These are phyloP conservation scores for Metschnikowia picachoensis DNA, from an alignment of 805 yeast genomes.

Conservation along the genomic window DNA sequence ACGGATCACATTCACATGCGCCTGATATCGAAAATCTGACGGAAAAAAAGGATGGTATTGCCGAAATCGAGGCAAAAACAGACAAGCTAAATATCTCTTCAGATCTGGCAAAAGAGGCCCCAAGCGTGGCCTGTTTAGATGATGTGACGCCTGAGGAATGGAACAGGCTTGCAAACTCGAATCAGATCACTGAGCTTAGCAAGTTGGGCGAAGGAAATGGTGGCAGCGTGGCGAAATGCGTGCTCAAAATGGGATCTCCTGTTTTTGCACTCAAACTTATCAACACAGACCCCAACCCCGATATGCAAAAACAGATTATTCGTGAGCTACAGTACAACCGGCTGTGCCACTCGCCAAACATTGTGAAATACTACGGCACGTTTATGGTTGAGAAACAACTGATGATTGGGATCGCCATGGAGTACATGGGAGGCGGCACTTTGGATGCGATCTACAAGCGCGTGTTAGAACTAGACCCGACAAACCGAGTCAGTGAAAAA, in stretches of 20 bases:
- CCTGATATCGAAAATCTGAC: slow-evolving; percentile 3
- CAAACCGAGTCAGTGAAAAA: slow-evolving; percentile 88
- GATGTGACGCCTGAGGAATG: slow-evolving; percentile 72
- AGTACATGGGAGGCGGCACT: slow-evolving; percentile 91
- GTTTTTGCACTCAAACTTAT: slow-evolving; percentile 82
- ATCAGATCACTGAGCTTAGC: slow-evolving; percentile 63
- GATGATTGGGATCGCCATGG: slow-evolving; percentile 93
- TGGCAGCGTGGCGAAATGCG: slow-evolving; percentile 83
- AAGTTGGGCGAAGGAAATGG: slow-evolving; percentile 93
- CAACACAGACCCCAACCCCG: slow-evolving; percentile 76
- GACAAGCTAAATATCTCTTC: too few species aligned
- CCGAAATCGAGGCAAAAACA: not conserved
- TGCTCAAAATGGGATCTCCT: slow-evolving; percentile 50
- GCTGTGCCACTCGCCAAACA: slow-evolving; percentile 75
- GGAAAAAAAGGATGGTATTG: not conserved
- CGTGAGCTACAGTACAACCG: slow-evolving; percentile 88
- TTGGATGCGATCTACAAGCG: slow-evolving; percentile 86
- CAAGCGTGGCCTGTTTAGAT: slow-evolving; percentile 24
- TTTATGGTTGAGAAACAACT: slow-evolving; percentile 73
- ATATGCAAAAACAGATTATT: slow-evolving; percentile 82
- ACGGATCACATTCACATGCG: slow-evolving; percentile 22
- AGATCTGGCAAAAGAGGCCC: too few species aligned
- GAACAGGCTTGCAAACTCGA: slow-evolving; percentile 55
- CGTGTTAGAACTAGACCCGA: slow-evolving; percentile 56
- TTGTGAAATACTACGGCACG: slow-evolving; percentile 91